A percentile compares a stretch with the other conserved stretches of the same genome.
Evolutionary conservation across 495 filamentous ascomycete species (phyloP).

Genomic region (Sabuloglossum arenarium): DNA sequence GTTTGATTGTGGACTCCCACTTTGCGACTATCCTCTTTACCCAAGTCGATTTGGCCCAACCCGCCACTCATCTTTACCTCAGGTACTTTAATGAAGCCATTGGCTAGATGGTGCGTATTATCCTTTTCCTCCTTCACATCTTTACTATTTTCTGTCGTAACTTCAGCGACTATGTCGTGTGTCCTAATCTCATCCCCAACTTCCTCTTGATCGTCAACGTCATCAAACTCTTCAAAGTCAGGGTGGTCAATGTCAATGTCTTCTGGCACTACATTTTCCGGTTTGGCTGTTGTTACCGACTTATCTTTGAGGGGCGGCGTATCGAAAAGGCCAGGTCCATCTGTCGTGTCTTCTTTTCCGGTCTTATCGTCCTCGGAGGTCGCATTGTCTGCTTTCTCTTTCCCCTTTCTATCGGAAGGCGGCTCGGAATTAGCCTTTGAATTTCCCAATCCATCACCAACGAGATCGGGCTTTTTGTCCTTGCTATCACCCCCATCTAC

Average conservation of each 20-base stretch:
- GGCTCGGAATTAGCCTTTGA: background rate
- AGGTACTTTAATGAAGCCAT: background rate
- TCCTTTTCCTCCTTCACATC: background rate
- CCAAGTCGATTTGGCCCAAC: background rate
- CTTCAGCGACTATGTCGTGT: background rate
- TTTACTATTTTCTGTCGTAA: background rate
- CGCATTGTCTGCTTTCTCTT: background rate
- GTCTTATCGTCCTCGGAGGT: background rate
- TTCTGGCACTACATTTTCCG: background rate
- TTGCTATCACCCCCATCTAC: background rate
- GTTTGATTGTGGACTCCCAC: conserved; percentile 9
- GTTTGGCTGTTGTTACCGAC: background rate
- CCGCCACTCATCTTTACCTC: background rate
- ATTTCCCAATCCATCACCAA: background rate
- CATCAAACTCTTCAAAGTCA: background rate
- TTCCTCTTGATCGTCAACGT: background rate
- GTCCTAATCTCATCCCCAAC: background rate
- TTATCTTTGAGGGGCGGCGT: background rate
- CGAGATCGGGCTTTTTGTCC: background rate
- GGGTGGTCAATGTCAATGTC: conserved; percentile 2
- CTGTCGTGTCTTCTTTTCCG: background rate
- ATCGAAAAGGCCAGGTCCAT: background rate
- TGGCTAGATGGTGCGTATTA: background rate
- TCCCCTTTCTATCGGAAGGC: background rate
- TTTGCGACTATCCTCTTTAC: background rate